These are phyloP conservation scores for Penicillium angulare DNA, from an alignment of 495 filamentous ascomycete genomes.

Conservation along the genomic window DNA sequence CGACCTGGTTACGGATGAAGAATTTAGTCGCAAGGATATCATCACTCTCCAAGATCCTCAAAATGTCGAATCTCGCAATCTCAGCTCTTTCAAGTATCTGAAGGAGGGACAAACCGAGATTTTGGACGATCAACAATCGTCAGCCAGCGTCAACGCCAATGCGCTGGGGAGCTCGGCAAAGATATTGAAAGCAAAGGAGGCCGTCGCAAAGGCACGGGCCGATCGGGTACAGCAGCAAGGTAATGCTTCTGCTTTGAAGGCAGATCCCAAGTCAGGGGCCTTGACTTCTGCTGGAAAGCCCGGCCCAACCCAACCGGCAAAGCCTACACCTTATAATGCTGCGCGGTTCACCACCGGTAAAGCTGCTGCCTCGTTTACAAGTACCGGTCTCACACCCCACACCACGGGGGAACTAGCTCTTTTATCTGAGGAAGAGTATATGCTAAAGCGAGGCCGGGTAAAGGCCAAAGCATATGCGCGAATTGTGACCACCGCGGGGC, in stretches of 20 bases:
- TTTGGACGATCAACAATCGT: constrained; percentile 56
- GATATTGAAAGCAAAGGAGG: constrained; percentile 87
- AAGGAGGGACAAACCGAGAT: constrained; percentile 74
- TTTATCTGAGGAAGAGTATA: constrained; percentile 90
- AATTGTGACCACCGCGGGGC: constrained; percentile 77
- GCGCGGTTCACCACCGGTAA: constrained; percentile 86
- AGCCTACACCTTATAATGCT: constrained; percentile 71
- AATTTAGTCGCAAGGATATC: constrained; percentile 89
- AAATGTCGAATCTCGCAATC: constrained; percentile 78
- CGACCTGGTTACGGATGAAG: constrained; percentile 83
- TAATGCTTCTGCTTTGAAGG: constrained; percentile 27
- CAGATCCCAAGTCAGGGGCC: constrained; percentile 38
- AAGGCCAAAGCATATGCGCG: constrained; percentile 88
- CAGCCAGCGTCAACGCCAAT: constrained; percentile 68
- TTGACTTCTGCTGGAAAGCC: constrained; percentile 21
- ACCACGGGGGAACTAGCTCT: constrained; percentile 81
- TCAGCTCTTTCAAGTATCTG: constrained; percentile 86
- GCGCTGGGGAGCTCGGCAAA: constrained; percentile 82
- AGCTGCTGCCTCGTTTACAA: constrained; percentile 92
- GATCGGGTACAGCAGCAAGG: constrained; percentile 47
- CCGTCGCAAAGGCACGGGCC: constrained; percentile 77
- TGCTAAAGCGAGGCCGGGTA: constrained; percentile 84
- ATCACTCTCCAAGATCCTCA: constrained; percentile 97
- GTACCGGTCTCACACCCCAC: constrained; percentile 88
- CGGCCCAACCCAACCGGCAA: constrained; percentile 26